Evolutionary conservation across 768 basidiomycete species (phyloP), one percentile per base, ranked within the genome.

Genomic region (Sistotremastrum suecicum): DNA sequence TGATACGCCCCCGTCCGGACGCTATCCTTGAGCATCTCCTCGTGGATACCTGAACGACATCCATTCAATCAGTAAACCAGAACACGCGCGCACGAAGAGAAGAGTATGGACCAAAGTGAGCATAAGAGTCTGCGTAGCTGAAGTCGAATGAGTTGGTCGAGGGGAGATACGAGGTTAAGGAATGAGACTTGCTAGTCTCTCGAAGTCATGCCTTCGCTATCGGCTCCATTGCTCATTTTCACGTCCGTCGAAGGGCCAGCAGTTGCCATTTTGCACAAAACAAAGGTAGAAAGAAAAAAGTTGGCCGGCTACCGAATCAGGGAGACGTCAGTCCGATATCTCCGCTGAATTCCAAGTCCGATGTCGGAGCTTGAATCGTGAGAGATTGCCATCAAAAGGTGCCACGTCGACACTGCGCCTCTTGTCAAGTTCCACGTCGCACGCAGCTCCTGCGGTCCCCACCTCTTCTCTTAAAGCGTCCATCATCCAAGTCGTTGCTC

Each of bases 1-100:
- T 88, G 83, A 74, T 99, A 99, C 38, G 91, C 88, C 34, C 89
- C 80, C 39, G 95, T 99, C 50, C 95, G 83, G 53, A 99, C 90
- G 36, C 70, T 66, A 66, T 99, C 95, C 66, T 99, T 99, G 63
- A 99, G 67, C 95, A 99, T 99, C 68, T 99, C 95, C 67, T 98
- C 92, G 62, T 97, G 92, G 55, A 97, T 95, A 48, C 91, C 90
- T 95, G 55, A 20, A 35, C 41, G 37, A 33, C 28, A 32, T 28
- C 11, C 8, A 5, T 34, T 28, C 47, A 6, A 4, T 28, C 29
- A 10, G 12, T 20, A 39, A 6, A n/a, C 28, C 34, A 33, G 7
- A 51, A 32, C 34, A 5, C 12, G 40, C 39, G 38, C 40, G 38
- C 7, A 33, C 9, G 32, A 29, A 48, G 20, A 20, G 11, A 43